Evolutionary conservation across 2,329 filamentous ascomycete genomes (phyloP).

Genomic region (Purpureocillium lavendulum): DNA sequence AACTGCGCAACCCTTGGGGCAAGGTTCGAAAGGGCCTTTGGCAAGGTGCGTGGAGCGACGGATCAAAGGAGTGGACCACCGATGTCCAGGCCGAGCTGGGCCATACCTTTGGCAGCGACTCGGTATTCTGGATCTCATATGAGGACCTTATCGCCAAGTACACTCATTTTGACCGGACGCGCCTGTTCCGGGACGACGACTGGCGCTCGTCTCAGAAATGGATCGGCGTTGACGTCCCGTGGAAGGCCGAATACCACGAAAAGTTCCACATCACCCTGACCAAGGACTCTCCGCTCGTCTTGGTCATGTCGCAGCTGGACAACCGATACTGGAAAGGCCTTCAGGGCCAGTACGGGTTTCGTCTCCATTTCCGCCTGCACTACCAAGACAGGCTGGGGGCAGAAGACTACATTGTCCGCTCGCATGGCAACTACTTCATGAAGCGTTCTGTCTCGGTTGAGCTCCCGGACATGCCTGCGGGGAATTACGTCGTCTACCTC

Average conservation of each 20-base stretch:
- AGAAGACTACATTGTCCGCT: conserved; percentile 52
- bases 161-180: conserved; percentile 51
- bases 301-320: conserved; percentile 55
- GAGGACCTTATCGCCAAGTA: conserved; percentile 55
- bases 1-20: conserved; percentile 54
- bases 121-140: conserved; percentile 57
- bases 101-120: conserved; percentile 53
- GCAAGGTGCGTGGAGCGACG: conserved; percentile 53
- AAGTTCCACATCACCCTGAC: conserved; percentile 51
- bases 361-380: conserved; percentile 43
- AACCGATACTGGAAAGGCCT: conserved; percentile 54
- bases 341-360: conserved; percentile 47
- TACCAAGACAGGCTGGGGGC: conserved; percentile 36
- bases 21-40: conserved; percentile 48
- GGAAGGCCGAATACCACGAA: conserved; percentile 53
- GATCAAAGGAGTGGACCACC: conserved; percentile 52
- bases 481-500: conserved; percentile 49
- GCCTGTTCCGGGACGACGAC: conserved; percentile 47
- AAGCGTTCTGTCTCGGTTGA: conserved; percentile 50
- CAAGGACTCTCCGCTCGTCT: conserved; percentile 47
- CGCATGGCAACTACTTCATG: conserved; percentile 51
- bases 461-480: conserved; percentile 43
- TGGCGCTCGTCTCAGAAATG: conserved; percentile 53
- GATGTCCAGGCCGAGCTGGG: conserved; percentile 48
- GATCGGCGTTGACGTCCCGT: conserved; percentile 54